These are phyloP conservation scores for Cytospora paraplurivora DNA, from an alignment of 2,329 filamentous ascomycete species.

Conservation along the genomic window DNA sequence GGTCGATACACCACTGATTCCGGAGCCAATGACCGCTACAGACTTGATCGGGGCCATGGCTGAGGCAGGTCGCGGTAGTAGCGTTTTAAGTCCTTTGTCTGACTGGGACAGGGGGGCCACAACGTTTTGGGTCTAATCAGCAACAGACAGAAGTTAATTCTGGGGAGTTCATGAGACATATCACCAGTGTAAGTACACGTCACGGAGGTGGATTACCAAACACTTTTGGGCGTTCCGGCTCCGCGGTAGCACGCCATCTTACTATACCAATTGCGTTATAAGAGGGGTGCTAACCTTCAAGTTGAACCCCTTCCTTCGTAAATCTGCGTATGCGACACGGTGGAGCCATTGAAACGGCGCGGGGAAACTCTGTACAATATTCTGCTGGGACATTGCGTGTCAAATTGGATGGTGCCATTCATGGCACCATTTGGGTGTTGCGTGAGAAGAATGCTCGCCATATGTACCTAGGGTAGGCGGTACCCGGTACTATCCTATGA, in stretches of 20 bases:
- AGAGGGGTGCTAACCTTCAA: conserved; percentile 14
- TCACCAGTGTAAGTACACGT: not conserved
- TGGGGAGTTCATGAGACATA: not conserved
- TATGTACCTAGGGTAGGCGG: too few relatives aligned
- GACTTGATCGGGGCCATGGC: conserved; percentile 23
- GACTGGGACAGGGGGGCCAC: not conserved
- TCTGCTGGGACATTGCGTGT: not conserved
- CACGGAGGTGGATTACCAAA: not conserved
- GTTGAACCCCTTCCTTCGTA: not conserved
- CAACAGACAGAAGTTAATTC: not conserved
- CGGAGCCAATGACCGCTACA: conserved; percentile 45
- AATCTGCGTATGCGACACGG: not conserved
- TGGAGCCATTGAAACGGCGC: not conserved
- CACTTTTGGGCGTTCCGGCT: conserved; percentile 9
- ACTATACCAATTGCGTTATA: conserved; percentile 25
- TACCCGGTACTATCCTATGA: not conserved
- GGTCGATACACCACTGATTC: conserved; percentile 44
- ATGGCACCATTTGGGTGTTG: not conserved
- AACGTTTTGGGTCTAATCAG: not conserved
- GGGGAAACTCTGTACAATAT: not conserved
- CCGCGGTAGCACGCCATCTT: conserved; percentile 24
- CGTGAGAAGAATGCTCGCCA: not conserved
- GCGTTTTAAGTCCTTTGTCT: not conserved
- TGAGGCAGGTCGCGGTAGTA: not conserved
- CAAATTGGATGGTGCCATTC: not conserved